These are phyloP conservation scores for Torulaspora maleeae DNA, from an alignment of 805 yeast species.

Conservation along the genomic window DNA sequence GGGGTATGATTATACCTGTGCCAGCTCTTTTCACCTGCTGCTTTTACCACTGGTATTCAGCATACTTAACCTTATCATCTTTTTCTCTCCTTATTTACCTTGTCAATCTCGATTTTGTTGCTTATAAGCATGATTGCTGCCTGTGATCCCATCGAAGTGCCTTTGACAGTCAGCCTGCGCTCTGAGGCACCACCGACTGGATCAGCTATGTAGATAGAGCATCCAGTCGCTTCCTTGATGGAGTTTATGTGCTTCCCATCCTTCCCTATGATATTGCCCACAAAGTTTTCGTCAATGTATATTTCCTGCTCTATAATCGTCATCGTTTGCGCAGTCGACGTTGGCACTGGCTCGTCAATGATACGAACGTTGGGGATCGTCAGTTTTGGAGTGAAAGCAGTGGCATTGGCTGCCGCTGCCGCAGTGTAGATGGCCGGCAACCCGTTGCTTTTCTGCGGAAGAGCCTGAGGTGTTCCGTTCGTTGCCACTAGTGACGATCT, in stretches of 20 bases:
- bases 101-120: slow-evolving; percentile 65
- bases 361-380: slow-evolving; percentile 28
- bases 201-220: slow-evolving; percentile 66
- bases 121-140: slow-evolving; percentile 68
- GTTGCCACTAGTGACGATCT: slow-evolving; percentile 15
- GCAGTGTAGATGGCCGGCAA: slow-evolving; percentile 22
- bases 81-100: slow-evolving; percentile 39
- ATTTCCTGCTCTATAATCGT: slow-evolving; percentile 57
- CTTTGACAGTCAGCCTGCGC: slow-evolving; percentile 63
- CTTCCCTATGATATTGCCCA: slow-evolving; percentile 82
- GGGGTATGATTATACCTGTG: no score
- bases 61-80: slow-evolving; percentile 1
- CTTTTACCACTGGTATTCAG: not conserved
- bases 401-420: slow-evolving; percentile 28
- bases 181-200: slow-evolving; percentile 51
- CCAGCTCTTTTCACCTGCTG: not conserved
- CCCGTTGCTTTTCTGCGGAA: slow-evolving; percentile 5
- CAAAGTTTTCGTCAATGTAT: slow-evolving; percentile 68
- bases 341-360: slow-evolving; percentile 17
- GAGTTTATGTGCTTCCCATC: slow-evolving; percentile 80
- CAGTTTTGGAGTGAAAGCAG: slow-evolving; percentile 26
- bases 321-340: slow-evolving; percentile 39
- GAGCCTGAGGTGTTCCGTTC: slow-evolving; percentile 10
- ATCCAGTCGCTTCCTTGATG: slow-evolving; percentile 68
- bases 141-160: slow-evolving; percentile 62